A percentile compares a stretch with the other conserved stretches of the same genome.
Evolutionary conservation across 495 filamentous ascomycete species (phyloP).

Genomic region (Neurospora discreta): DNA sequence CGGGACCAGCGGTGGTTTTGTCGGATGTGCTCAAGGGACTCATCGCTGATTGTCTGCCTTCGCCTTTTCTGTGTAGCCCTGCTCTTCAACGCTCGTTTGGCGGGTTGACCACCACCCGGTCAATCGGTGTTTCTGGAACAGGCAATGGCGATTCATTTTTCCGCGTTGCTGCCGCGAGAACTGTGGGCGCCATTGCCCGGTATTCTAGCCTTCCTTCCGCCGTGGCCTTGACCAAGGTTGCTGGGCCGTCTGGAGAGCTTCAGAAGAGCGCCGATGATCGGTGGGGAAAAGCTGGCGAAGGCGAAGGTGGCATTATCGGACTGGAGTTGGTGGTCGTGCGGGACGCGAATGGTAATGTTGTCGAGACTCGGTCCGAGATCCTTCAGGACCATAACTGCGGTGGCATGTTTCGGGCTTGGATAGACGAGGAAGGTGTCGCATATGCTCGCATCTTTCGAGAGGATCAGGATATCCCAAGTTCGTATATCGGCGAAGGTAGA

Average conservation of each 20-base stretch:
- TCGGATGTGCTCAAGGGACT: slow-evolving; percentile 27
- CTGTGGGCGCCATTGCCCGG: slow-evolving; percentile 61
- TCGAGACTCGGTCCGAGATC: slow-evolving; percentile 35
- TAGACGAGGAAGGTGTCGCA: slow-evolving; percentile 51
- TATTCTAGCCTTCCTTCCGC: slow-evolving; percentile 37
- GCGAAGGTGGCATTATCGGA: slow-evolving; percentile 79
- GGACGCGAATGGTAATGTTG: slow-evolving; percentile 28
- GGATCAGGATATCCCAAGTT: slow-evolving; percentile 14
- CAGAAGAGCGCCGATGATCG: slow-evolving; percentile 62
- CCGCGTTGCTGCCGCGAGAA: slow-evolving; percentile 57
- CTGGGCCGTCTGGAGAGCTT: slow-evolving; percentile 63
- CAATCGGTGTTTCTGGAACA: slow-evolving; percentile 70
- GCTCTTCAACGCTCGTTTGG: background rate
- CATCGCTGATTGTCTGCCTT: slow-evolving; percentile 43
- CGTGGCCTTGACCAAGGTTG: slow-evolving; percentile 47
- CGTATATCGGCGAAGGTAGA: slow-evolving; percentile 7
- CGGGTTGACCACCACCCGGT: slow-evolving; percentile 29
- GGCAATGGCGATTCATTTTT: slow-evolving; percentile 89
- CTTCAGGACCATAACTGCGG: slow-evolving; percentile 75
- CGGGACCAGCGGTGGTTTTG: slow-evolving; percentile 29
- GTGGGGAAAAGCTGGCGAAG: slow-evolving; percentile 70
- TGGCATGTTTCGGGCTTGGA: slow-evolving; percentile 80
- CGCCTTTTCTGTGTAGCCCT: slow-evolving; percentile 27
- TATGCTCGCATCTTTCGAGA: slow-evolving; percentile 51
- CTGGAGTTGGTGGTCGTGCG: slow-evolving; percentile 51